Evolutionary conservation across 1,284 basidiomycete genomes (phyloP).

Genomic region (Wolfiporia cocos): DNA sequence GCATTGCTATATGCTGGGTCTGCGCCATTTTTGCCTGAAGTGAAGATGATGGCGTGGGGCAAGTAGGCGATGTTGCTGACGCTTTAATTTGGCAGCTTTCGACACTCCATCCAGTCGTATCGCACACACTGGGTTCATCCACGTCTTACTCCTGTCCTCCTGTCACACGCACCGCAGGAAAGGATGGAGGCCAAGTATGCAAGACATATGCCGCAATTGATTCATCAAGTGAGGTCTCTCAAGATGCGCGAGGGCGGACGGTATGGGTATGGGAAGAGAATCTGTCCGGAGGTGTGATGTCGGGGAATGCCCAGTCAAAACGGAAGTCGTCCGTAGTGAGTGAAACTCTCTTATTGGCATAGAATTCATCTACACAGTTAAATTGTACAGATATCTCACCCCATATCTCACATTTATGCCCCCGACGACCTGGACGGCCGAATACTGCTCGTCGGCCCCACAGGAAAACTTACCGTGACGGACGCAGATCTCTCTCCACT

Average conservation of each 20-base stretch:
- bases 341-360: constrained; percentile 10
- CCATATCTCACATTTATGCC: constrained; percentile 37
- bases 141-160: constrained; percentile 55
- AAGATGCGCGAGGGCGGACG: constrained; percentile 37
- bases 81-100: too few species aligned
- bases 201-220: constrained; percentile 52
- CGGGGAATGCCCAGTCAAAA: constrained; percentile 26
- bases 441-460: constrained; percentile 39
- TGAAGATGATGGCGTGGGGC: too few species aligned
- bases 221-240: constrained; percentile 37
- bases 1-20: too few species aligned
- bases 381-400: constrained; percentile 34
- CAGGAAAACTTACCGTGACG: constrained; percentile 39
- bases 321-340: constrained; percentile 42
- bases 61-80: too few species aligned
- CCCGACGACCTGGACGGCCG: constrained; percentile 35
- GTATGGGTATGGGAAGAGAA: constrained; percentile 61
- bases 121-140: constrained; percentile 61
- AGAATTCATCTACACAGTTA: background rate
- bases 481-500: constrained; percentile 38
- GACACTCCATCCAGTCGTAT: constrained; percentile 58
- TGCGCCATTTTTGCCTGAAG: too few species aligned
- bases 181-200: constrained; percentile 33
- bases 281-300: constrained; percentile 30
- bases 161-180: constrained; percentile 33